Conservation (phyloP, 331 rosid species). For the Rhamnella rubrinervis region DNA sequence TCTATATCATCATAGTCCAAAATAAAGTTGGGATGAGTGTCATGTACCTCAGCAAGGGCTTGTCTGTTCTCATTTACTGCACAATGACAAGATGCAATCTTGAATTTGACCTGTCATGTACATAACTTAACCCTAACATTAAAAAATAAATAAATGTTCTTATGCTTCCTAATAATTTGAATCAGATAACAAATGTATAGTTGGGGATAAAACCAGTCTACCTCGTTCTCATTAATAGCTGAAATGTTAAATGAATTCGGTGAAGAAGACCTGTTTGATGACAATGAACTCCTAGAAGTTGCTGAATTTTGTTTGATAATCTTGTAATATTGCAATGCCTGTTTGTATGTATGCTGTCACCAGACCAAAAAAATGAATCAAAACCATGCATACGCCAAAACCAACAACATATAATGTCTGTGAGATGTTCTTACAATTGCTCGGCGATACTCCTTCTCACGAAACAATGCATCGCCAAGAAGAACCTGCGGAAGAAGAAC, state of each 20-base stretch:
- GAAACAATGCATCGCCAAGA: constrained; percentile 73
- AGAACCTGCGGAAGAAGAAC: constrained; percentile 49
- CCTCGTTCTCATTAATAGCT: constrained; percentile 91
- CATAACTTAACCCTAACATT: constrained; percentile 1
- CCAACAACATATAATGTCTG: not conserved
- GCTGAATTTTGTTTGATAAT: constrained; percentile 64
- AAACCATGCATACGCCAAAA: not conserved
- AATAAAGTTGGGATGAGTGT: constrained; percentile 4
- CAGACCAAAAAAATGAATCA: constrained; percentile 16
- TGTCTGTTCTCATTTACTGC: constrained; percentile 72
- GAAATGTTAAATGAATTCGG: constrained; percentile 76
- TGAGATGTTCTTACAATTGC: constrained; percentile 64
- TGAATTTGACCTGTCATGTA: constrained; percentile 79
- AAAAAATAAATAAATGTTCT: not conserved
- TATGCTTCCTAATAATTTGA: constrained; percentile 14
- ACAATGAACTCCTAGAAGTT: constrained; percentile 61
- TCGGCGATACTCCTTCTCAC: constrained; percentile 83
- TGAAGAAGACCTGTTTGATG: constrained; percentile 80
- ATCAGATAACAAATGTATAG: not conserved
- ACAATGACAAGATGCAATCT: constrained; percentile 79
- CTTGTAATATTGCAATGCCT: constrained; percentile 83
- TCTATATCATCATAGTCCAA: not conserved
- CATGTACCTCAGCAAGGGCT: constrained; percentile 77
- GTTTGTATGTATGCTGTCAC: constrained; percentile 81
- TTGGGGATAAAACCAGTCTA: constrained; percentile 28